Percentiles rank a stretch among this genome's conserved stretches.
Evolutionary conservation across 768 basidiomycete species (phyloP).

Genomic region (Tricholoma saponaceum): DNA sequence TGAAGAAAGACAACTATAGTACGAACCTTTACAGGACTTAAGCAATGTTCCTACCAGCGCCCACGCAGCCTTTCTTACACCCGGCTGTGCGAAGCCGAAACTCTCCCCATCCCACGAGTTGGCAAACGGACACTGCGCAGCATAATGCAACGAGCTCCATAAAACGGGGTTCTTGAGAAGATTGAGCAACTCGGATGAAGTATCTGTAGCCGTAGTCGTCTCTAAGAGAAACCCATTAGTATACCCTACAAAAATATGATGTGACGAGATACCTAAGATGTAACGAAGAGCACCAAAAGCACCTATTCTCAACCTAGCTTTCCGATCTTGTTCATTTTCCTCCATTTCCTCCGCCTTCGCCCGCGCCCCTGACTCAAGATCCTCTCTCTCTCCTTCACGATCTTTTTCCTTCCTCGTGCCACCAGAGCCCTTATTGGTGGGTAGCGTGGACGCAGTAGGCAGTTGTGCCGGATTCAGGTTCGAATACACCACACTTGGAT

Average conservation of each 20-base stretch:
- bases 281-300: conserved; percentile 64
- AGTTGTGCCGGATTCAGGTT: conserved; percentile 60
- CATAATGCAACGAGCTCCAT: conserved; percentile 57
- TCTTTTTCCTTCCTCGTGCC: not conserved
- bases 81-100: conserved; percentile 66
- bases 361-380: conserved; percentile 31
- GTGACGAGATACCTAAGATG: conserved; percentile 45
- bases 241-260: not conserved
- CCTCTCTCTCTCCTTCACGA: conserved; percentile 17
- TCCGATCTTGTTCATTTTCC: conserved; percentile 66
- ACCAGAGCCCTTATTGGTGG: conserved; percentile 27
- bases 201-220: not conserved
- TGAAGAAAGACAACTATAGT: not conserved
- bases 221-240: not conserved
- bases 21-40: conserved; percentile 41
- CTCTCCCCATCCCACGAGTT: conserved; percentile 28
- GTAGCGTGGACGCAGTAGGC: conserved; percentile 30
- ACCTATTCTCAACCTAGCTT: conserved; percentile 64
- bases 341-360: conserved; percentile 57
- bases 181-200: conserved; percentile 28
- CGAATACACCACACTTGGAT: conserved; percentile 55
- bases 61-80: conserved; percentile 74
- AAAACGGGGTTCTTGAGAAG: conserved; percentile 47
- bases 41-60: conserved; percentile 42
- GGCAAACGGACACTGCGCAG: conserved; percentile 36